These are phyloP conservation scores for Pseudodiploospora longispora DNA, from an alignment of 2,329 filamentous ascomycete species.

Conservation along the genomic window DNA sequence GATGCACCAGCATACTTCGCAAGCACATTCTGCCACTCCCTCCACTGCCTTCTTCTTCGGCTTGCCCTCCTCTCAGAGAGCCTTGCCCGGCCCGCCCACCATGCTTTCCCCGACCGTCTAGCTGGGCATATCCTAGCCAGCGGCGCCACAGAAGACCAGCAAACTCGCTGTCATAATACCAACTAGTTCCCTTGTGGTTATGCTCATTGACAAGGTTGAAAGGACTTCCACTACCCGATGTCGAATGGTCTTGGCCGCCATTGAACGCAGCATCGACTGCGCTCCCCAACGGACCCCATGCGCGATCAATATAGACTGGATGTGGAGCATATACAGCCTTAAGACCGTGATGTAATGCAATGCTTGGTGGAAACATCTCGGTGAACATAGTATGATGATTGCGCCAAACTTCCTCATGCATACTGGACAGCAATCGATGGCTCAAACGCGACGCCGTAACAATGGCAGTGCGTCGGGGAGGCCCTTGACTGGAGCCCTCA, in stretches of 20 bases:
- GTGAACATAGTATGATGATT: conserved; percentile 66
- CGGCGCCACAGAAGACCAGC: conserved; percentile 69
- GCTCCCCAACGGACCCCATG: conserved; percentile 55
- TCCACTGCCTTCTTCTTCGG: conserved; percentile 35
- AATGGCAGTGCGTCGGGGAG: conserved; percentile 62
- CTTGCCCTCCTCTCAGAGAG: conserved; percentile 41
- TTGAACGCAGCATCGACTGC: conserved; percentile 75
- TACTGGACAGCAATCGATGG: conserved; percentile 56
- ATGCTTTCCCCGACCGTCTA: conserved; percentile 40
- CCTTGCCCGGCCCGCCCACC: conserved; percentile 43
- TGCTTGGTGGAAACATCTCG: conserved; percentile 69
- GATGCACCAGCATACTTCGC: conserved; percentile 72
- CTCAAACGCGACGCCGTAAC: conserved; percentile 64
- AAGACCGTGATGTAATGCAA: conserved; percentile 66
- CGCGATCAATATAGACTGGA: conserved; percentile 69
- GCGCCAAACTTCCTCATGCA: conserved; percentile 66
- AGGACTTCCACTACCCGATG: conserved; percentile 56
- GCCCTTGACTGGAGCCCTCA: conserved; percentile 25
- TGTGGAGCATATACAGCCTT: conserved; percentile 78
- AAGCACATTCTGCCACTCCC: conserved; percentile 65
- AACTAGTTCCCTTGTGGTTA: conserved; percentile 73
- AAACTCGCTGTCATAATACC: conserved; percentile 79
- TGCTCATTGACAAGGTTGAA: conserved; percentile 66
- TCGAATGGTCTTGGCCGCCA: conserved; percentile 58
- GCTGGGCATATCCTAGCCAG: conserved; percentile 59